phyloP scores from a whole-genome alignment of 2,329 filamentous ascomycete genomes.

The Exophiala calicioides region DNA sequence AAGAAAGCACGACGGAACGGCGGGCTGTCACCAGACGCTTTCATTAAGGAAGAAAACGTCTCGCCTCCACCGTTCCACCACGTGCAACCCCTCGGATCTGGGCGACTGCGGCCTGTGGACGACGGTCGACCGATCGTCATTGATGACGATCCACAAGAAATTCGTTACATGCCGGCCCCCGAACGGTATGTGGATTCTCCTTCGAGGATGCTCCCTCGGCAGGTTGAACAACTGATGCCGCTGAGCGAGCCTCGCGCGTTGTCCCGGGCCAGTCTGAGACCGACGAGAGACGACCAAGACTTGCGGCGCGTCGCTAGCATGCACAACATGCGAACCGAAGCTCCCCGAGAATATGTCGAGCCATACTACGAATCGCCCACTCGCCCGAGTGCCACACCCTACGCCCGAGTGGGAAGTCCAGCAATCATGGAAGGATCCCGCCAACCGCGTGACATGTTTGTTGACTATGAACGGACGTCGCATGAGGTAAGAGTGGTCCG shows the following conservation, averaged over 20 bases:
- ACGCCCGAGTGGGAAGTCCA: slow-evolving; percentile 42
- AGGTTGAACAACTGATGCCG: slow-evolving; percentile 32
- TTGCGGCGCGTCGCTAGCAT: slow-evolving; percentile 50
- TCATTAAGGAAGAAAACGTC: slow-evolving; percentile 64
- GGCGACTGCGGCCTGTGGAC: slow-evolving; percentile 38
- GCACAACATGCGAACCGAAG: slow-evolving; percentile 47
- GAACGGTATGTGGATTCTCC: slow-evolving; percentile 31
- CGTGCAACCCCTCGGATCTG: slow-evolving; percentile 42
- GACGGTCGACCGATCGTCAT: slow-evolving; percentile 52
- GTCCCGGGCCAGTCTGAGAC: slow-evolving; percentile 41
- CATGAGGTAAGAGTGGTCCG: slow-evolving; percentile 48
- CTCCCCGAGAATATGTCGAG: slow-evolving; percentile 47
- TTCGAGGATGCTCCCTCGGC: slow-evolving; percentile 24
- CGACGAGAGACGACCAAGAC: slow-evolving; percentile 44
- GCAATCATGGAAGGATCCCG: slow-evolving; percentile 37
- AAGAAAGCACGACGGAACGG: slow-evolving; percentile 34
- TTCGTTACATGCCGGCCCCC: slow-evolving; percentile 27
- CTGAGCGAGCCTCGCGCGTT: slow-evolving; percentile 40
- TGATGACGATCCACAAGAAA: slow-evolving; percentile 38
- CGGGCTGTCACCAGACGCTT: slow-evolving; percentile 47
- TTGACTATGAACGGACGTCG: slow-evolving; percentile 40
- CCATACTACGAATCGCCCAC: slow-evolving; percentile 31
- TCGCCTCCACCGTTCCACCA: slow-evolving; percentile 60
- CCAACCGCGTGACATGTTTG: slow-evolving; percentile 37
- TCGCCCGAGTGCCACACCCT: slow-evolving; percentile 40